Base-by-base conservation (phyloP, 345 rosid species). In the Physaria fendleri region DNA sequence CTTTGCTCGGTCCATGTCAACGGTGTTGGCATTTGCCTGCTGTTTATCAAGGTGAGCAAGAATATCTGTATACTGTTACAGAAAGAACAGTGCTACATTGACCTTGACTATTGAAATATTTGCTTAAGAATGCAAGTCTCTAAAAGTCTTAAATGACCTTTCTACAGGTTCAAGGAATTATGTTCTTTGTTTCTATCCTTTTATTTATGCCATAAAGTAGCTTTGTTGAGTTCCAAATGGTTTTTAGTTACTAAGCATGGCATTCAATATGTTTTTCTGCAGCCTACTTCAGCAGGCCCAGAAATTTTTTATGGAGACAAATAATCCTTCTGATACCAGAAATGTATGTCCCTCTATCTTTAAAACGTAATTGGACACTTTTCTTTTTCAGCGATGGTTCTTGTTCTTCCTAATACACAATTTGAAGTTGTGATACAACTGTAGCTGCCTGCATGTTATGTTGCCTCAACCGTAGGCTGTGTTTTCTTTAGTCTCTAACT, bases 261-360 rank as follows among this genome's bases (percentile, higher is more conserved):
- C 37, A 23, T 34, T 4, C 15, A 34, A 12, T 52, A 16, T 35
- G 16, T 21, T 21, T 68, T 33, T 44, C 56, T 69, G 68, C 85
- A 93, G 95, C 74, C 59, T 89, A 62, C 77, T 86, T 71, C 94
- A 85, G 62, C 95, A 82, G 71, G 81, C 71, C 4, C 91, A 83
- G 56, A 85, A 79, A 40, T 81, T 66, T 74, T 81, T 76, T 62
- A 69, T 46, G 71, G 89, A 79, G 75, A 53, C 74, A 49, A 86
- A 78, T 70, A 82, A 81, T 9, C 69, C 81, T n/a, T 20, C 57
- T 53, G 83, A 83, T 73, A 70, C 91, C 42, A 80, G 85, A 78
- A 76, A 80, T 77, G 95, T 89, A 83, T 33, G 83, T 56, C 44
- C 68, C 64, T 57, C 27, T 64, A 37, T 42, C 66, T 46, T 63